Percentiles rank a stretch among this genome's conserved stretches.
phyloP scores from a whole-genome alignment of 2,329 filamentous ascomycete genomes.

The Fusarium virguliforme region DNA sequence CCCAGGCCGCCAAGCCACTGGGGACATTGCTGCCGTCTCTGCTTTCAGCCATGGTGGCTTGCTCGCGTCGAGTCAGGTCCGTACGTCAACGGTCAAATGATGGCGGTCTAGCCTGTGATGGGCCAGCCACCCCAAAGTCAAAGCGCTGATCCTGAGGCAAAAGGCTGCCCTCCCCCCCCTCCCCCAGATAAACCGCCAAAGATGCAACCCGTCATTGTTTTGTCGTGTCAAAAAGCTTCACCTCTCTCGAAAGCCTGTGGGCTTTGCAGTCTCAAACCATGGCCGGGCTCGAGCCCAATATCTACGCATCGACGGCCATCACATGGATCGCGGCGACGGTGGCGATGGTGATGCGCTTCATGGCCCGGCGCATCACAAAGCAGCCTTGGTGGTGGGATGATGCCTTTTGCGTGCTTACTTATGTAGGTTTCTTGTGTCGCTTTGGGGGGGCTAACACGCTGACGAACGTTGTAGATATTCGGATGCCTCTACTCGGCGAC shows the following conservation, averaged over 20 bases:
- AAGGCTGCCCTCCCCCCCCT: background rate
- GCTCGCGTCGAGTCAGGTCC: constrained; percentile 1
- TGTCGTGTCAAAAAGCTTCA: background rate
- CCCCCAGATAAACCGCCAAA: background rate
- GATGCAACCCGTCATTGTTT: background rate
- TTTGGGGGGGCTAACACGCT: no score
- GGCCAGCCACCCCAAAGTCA: constrained; percentile 9
- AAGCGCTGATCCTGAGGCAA: background rate
- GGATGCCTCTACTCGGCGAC: constrained; percentile 39
- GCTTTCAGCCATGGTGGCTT: constrained; percentile 12
- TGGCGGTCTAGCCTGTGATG: background rate
- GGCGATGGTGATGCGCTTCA: constrained; percentile 36
- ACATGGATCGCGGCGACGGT: constrained; percentile 45
- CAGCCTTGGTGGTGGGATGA: constrained; percentile 48
- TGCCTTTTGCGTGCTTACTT: constrained; percentile 42
- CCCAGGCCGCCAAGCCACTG: background rate
- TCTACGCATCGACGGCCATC: constrained; percentile 41
- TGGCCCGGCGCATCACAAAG: constrained; percentile 45
- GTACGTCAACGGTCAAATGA: constrained; percentile 8
- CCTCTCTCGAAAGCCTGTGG: background rate
- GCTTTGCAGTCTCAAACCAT: constrained; percentile 26
- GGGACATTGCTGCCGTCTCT: background rate
- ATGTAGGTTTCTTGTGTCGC: constrained; percentile 24
- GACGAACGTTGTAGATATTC: constrained; percentile 33
- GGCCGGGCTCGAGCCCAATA: constrained; percentile 45